These are phyloP conservation scores for Fusarium decemcellulare DNA, from an alignment of 2,329 filamentous ascomycete species.

Conservation along the genomic window DNA sequence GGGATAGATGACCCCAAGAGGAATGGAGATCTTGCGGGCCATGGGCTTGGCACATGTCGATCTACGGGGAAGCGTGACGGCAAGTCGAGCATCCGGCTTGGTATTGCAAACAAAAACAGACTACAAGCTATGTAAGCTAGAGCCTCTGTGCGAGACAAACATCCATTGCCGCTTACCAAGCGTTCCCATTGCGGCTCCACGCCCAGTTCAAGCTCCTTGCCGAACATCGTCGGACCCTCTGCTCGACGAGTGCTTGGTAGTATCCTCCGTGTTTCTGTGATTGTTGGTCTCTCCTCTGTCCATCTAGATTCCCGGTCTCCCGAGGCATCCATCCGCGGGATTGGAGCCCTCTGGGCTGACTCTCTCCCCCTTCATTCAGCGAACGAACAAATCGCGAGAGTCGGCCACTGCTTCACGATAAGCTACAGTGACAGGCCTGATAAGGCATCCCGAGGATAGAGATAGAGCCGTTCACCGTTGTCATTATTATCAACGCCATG, in stretches of 20 bases:
- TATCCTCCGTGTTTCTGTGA: background rate
- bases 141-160: slow-evolving; percentile 10
- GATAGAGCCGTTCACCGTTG: background rate
- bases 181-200: background rate
- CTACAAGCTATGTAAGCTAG: slow-evolving; percentile 1
- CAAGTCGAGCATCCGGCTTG: slow-evolving; percentile 43
- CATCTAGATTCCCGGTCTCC: background rate
- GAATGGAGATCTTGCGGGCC: slow-evolving; percentile 16
- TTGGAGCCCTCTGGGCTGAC: too few species aligned
- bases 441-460: background rate
- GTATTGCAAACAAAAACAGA: slow-evolving; percentile 16
- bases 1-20: background rate
- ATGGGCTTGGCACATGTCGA: slow-evolving; percentile 39
- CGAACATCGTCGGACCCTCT: slow-evolving; percentile 33
- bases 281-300: background rate
- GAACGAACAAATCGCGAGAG: too few species aligned
- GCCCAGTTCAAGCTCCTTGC: slow-evolving; percentile 1
- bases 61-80: slow-evolving; percentile 28
- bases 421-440: background rate
- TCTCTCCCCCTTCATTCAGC: too few species aligned
- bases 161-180: slow-evolving; percentile 20
- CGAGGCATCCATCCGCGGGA: background rate
- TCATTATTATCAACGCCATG: slow-evolving; percentile 5
- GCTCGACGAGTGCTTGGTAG: background rate
- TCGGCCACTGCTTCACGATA: background rate